A percentile compares a stretch with the other conserved stretches of the same genome.
Conservation (phyloP, 495 filamentous ascomycete species). For the Lindgomyces ingoldianus region DNA sequence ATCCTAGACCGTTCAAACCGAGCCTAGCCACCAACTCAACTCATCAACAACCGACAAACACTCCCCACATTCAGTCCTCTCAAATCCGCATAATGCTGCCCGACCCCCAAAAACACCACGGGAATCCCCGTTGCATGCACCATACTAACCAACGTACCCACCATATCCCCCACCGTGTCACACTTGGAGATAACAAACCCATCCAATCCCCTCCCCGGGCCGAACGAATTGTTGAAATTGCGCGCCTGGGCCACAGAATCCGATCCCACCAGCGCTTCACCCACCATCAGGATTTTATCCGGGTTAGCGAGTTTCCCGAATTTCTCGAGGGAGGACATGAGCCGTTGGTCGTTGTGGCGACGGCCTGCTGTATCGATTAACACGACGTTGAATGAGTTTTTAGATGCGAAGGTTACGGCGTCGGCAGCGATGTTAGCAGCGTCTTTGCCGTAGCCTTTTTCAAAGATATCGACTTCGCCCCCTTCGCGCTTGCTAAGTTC, state of each 20-base stretch:
- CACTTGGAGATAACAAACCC: constrained; percentile 99
- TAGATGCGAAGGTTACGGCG: constrained; percentile 75
- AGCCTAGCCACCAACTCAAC: constrained; percentile 28
- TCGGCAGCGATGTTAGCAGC: constrained; percentile 94
- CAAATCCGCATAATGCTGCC: constrained; percentile 95
- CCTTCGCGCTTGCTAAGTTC: constrained; percentile 81
- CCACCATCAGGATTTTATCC: constrained; percentile 99
- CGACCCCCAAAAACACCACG: constrained; percentile 89
- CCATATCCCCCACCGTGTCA: constrained; percentile 98
- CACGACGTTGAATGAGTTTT: constrained; percentile 84
- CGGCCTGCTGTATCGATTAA: constrained; percentile 95
- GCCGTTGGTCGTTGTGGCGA: constrained; percentile 88
- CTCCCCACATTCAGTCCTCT: constrained; percentile 90
- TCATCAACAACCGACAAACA: constrained; percentile 81
- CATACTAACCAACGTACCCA: constrained; percentile 93
- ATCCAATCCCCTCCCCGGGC: constrained; percentile 73
- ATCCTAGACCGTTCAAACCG: neutral
- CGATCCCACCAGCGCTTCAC: constrained; percentile 91
- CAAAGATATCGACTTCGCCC: constrained; percentile 83
- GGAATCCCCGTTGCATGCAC: constrained; percentile 96
- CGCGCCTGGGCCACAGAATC: constrained; percentile 93
- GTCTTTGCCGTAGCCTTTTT: constrained; percentile 97
- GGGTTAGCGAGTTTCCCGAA: constrained; percentile 94
- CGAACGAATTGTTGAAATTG: constrained; percentile 94
- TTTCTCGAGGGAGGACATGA: constrained; percentile 95